Base-by-base conservation (phyloP, 257 asterid species). In the Gynochthodes officinalis region DNA sequence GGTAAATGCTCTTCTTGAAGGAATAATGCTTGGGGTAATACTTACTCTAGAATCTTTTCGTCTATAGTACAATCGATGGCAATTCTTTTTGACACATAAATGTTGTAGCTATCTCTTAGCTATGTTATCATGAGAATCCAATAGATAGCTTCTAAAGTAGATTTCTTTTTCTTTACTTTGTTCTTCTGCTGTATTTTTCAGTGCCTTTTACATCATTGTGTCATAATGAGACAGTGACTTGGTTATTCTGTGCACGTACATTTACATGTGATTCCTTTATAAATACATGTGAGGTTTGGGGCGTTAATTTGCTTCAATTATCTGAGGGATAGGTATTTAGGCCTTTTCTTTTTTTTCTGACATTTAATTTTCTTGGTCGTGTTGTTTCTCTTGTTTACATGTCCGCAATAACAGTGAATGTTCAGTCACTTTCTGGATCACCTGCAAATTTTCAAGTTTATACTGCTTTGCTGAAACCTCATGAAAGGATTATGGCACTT, bases 401-500 rank as follows among this genome's bases (percentile, higher is more conserved):
- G 46, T 53, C 43, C 28, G 46, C 21, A 28, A 48, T 81, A 83
- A 82, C 93, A 93, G 97, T 93, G 73, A 93, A 93, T 78, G 98
- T 93, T 42, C 98, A 93, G 82, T 86, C 98, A 42, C 86, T 93
- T 55, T 93, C 98, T 74, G 98, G 98, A 61, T 93, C 97, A 62
- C 97, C 98, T 74, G 84, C 98, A 69, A 91, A 93, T 77, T 93
- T 93, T 81, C 98, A 93, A 86, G 98, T 89, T 73, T 93, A 93
- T 72, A 91, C 97, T 42, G 98, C 98, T 73, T 82, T 93, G 65
- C 76, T 93, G 28, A 93, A 87, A 82, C 97, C 98, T 70, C 98
- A 93, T 79, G 98, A 93, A 77, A 91, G 97, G 81, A 93, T 91
- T 62, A 93, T 93, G 98, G 97, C 98, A 18, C 98, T 93, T 78